Evolutionary conservation across 2,329 filamentous ascomycete genomes (phyloP).

Genomic region (Triangularia verruculosa): DNA sequence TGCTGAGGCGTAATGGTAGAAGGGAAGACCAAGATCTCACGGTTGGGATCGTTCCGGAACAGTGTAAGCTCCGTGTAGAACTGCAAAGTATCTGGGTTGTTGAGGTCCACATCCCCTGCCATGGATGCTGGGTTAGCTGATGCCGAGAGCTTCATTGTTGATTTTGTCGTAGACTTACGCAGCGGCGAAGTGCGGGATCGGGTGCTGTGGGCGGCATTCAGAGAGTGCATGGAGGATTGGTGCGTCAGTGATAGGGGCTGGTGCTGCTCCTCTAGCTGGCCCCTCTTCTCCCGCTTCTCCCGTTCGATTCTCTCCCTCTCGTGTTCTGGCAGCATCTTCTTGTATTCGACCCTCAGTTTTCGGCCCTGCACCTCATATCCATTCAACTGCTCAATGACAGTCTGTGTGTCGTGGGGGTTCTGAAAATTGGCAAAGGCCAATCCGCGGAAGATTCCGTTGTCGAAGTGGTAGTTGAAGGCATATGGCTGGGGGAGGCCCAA

Average conservation of each 20-base stretch:
- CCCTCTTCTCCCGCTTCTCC: constrained; percentile 92
- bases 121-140: constrained; percentile 18
- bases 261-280: constrained; percentile 96
- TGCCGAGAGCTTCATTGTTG: constrained; percentile 11
- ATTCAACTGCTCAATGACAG: constrained; percentile 91
- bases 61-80: constrained; percentile 89
- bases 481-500: constrained; percentile 92
- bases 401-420: constrained; percentile 86
- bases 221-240: constrained; percentile 81
- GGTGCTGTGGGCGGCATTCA: constrained; percentile 58
- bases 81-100: constrained; percentile 80
- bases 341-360: constrained; percentile 95
- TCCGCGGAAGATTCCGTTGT: constrained; percentile 94
- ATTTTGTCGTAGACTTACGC: constrained; percentile 37
- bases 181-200: constrained; percentile 43
- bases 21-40: constrained; percentile 83
- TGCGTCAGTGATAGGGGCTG: constrained; percentile 73
- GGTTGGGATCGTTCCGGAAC: constrained; percentile 69
- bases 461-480: constrained; percentile 99
- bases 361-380: constrained; percentile 92
- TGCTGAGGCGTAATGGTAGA: constrained; percentile 76
- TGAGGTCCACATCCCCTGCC: constrained; percentile 64
- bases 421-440: constrained; percentile 98
- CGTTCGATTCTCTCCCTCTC: constrained; percentile 95
- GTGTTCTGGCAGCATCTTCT: constrained; percentile 96